Evolutionary conservation across 148 eudicot genomes (phyloP).

Genomic region (Simmondsia chinensis): DNA sequence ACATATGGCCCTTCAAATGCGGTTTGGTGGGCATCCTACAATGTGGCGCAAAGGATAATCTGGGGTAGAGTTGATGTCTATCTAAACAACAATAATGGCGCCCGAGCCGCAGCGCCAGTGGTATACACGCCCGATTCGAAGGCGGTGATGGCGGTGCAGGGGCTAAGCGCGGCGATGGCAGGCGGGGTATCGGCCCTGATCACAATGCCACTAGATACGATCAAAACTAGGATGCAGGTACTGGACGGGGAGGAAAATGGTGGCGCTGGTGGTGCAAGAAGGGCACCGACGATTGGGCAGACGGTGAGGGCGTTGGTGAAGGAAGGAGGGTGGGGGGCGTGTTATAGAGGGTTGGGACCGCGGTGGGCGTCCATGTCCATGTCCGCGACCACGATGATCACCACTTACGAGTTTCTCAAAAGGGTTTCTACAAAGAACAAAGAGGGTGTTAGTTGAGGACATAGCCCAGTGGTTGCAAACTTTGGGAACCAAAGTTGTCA

Average conservation of each 20-base stretch:
- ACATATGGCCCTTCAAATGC: conserved; percentile 71
- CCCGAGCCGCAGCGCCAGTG: background rate
- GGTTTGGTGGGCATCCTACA: conserved; percentile 74
- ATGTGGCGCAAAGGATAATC: conserved; percentile 47
- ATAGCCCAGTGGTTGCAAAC: no score
- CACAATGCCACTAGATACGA: conserved; percentile 67
- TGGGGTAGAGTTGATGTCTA: conserved; percentile 48
- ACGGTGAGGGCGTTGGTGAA: conserved; percentile 46
- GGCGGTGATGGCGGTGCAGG: conserved; percentile 58
- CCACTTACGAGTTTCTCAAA: conserved; percentile 68
- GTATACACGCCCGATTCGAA: conserved; percentile 36
- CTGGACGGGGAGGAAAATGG: conserved; percentile 47
- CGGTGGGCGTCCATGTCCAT: conserved; percentile 72
- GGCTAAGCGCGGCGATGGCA: conserved; percentile 58
- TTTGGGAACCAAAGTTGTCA: no score
- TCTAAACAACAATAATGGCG: conserved; percentile 20
- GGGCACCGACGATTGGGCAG: conserved; percentile 36
- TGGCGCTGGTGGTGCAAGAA: conserved; percentile 31
- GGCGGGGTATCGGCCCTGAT: conserved; percentile 57
- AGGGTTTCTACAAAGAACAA: conserved; percentile 53
- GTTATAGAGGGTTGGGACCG: conserved; percentile 62
- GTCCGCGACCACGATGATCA: conserved; percentile 72
- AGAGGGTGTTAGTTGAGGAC: no score
- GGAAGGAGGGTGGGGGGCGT: conserved; percentile 74
- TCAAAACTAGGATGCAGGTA: conserved; percentile 63